phyloP scores from a whole-genome alignment of 352 stramenopile genomes.

The Pythium dissotocum region DNA sequence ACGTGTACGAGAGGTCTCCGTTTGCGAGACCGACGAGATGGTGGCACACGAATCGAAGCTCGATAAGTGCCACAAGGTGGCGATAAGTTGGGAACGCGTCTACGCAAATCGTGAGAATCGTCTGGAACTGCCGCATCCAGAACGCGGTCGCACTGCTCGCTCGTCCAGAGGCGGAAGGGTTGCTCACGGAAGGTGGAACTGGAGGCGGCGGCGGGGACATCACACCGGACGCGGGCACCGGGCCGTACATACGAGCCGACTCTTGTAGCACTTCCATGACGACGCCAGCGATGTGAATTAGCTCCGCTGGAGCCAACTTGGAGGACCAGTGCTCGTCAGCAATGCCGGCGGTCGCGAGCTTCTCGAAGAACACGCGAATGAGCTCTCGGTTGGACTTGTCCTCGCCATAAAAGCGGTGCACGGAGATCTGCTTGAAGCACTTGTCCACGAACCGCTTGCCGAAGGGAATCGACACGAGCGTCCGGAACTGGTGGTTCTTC shows the following conservation, averaged over 20 bases:
- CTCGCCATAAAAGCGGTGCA: slow-evolving; percentile 69
- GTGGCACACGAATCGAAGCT: slow-evolving; percentile 83
- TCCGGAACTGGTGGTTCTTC: slow-evolving; percentile 73
- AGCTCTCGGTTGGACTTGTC: slow-evolving; percentile 75
- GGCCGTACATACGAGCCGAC: slow-evolving; percentile 67
- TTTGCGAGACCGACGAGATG: slow-evolving; percentile 69
- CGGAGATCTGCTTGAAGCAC: slow-evolving; percentile 73
- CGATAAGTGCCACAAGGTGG: slow-evolving; percentile 67
- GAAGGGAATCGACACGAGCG: slow-evolving; percentile 70
- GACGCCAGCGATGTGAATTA: slow-evolving; percentile 55
- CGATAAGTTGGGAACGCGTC: slow-evolving; percentile 71
- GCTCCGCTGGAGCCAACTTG: slow-evolving; percentile 40
- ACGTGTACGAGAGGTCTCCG: slow-evolving; percentile 65
- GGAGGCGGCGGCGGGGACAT: slow-evolving; percentile 35
- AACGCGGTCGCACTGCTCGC: slow-evolving; percentile 56
- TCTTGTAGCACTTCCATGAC: slow-evolving; percentile 79
- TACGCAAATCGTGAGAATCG: slow-evolving; percentile 61
- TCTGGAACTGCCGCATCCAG: slow-evolving; percentile 82
- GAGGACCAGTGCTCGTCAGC: slow-evolving; percentile 61
- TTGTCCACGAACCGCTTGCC: slow-evolving; percentile 58
- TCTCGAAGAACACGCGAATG: slow-evolving; percentile 80
- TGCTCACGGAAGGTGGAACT: not conserved
- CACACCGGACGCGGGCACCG: slow-evolving; percentile 22
- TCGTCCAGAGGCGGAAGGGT: slow-evolving; percentile 25
- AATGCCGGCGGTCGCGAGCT: slow-evolving; percentile 71